These are phyloP conservation scores for Cryptosporidium viatorum DNA, from an alignment of 169 alveolate species.

Conservation along the genomic window DNA sequence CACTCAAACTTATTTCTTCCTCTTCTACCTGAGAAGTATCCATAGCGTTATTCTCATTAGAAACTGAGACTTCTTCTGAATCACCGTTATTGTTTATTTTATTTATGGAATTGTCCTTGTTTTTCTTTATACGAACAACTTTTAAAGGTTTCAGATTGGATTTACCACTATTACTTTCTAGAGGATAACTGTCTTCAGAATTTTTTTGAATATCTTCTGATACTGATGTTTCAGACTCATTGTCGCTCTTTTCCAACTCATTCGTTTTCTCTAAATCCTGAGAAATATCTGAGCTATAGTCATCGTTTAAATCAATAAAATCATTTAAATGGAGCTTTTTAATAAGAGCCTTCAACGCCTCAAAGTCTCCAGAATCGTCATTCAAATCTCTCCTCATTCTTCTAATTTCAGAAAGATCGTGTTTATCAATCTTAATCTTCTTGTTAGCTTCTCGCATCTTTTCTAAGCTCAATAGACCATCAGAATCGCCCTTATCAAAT, in stretches of 20 bases:
- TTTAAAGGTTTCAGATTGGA: neutral
- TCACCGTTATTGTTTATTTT: too few species aligned
- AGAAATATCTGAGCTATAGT: neutral
- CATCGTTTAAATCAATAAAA: constrained; percentile 8
- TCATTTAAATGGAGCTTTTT: constrained; percentile 41
- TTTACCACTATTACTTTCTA: neutral
- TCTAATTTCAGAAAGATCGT: constrained; percentile 64
- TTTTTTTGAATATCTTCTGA: neutral
- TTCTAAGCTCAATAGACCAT: constrained; percentile 8
- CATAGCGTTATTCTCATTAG: neutral
- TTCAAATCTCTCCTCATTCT: constrained; percentile 57
- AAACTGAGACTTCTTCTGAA: neutral
- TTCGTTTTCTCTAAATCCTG: neutral
- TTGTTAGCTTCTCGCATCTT: constrained; percentile 20
- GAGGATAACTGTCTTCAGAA: neutral
- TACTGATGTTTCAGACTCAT: constrained; percentile 2
- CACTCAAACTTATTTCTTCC: constrained; percentile 42
- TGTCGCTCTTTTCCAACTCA: neutral
- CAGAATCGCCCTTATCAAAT: neutral
- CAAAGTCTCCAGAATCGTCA: constrained; percentile 55
- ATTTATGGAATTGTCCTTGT: neutral
- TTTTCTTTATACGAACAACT: neutral
- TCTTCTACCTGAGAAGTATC: constrained; percentile 38
- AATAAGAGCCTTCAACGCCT: constrained; percentile 23
- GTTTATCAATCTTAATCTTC: constrained; percentile 32